Evolutionary conservation across 2,329 filamentous ascomycete species (phyloP), one percentile per base, ranked within the genome.

Genomic region (Fusarium ramigenum): DNA sequence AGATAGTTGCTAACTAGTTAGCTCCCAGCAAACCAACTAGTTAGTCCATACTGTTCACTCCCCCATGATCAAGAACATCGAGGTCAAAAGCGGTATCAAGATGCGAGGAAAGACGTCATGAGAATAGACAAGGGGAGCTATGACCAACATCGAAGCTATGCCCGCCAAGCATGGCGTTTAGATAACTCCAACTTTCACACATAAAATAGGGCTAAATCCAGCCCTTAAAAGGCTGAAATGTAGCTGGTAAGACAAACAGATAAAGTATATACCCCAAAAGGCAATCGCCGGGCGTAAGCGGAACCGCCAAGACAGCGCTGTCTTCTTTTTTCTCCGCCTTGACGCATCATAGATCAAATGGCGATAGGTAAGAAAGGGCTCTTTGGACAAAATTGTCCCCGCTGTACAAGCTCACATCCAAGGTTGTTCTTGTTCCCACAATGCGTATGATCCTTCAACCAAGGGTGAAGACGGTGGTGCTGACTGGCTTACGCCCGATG

Each of bases 51-150:
- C 28, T 50, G 14, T 32, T 32, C 52, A 39, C 60, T 63, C 46
- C 47, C 67, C 47, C 65, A 62, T 67, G 60, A 70, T 64, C 52
- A 42, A 25, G 14, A 18, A 4, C 30, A n/a, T 62, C 53, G 54
- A 25, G n/a, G 34, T 67, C 72, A 15, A 65, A 77, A 74, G 39
- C 14, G 63, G 75, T 61, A 66, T 74, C 69, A 75, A 76, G 63
- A 76, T 34, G 75, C 75, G 72, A 75, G 59, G n/a, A 42, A 63
- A 46, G 25, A 70, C 56, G 70, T 72, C 69, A 73, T 73, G 21
- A 40, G 42, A 50, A 63, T 19, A 36, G n/a, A 52, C 49, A 34
- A 68, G 23, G n/a, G 46, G 32, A 73, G 69, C 65, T 70, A 70
- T 73, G 69, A 30, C 69, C 59, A 70, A 58, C 32, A n/a, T 37